Evolutionary conservation across 805 yeast species (phyloP).

Genomic region (Candida silvatica): DNA sequence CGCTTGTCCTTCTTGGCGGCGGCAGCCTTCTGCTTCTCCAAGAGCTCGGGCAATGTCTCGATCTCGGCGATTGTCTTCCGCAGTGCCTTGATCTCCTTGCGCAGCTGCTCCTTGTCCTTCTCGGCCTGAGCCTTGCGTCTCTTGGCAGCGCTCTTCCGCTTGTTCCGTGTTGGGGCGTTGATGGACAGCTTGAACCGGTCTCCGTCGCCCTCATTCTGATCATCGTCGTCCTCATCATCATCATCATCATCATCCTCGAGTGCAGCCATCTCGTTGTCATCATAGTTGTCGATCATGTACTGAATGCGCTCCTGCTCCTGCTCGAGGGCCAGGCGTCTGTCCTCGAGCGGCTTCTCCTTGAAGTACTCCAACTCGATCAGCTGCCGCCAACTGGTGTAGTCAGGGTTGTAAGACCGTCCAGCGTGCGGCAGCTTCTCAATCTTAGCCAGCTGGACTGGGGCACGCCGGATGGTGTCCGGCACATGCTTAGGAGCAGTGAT

Average conservation of each 20-base stretch:
- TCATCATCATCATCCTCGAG: conserved; percentile 31
- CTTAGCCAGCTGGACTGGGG: conserved; percentile 48
- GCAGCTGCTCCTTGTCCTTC: conserved; percentile 47
- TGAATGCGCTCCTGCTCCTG: conserved; percentile 59
- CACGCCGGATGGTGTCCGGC: conserved; percentile 46
- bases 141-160: conserved; percentile 69
- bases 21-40: conserved; percentile 14
- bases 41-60: conserved; percentile 38
- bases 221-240: conserved; percentile 28
- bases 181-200: conserved; percentile 45
- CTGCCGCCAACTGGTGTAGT: conserved; percentile 71
- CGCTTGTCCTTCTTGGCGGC: conserved; percentile 4
- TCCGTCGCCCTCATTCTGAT: conserved; percentile 23
- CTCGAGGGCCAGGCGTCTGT: conserved; percentile 48
- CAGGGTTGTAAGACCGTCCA: conserved; percentile 91
- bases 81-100: conserved; percentile 43
- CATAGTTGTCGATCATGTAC: conserved; percentile 53
- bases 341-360: conserved; percentile 60
- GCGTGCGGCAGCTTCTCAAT: conserved; percentile 55
- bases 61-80: conserved; percentile 56
- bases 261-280: conserved; percentile 45
- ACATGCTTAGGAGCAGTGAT: conserved; percentile 9
- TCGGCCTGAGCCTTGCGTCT: conserved; percentile 65
- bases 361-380: conserved; percentile 60
- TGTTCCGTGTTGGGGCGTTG: conserved; percentile 59